Base-by-base conservation (phyloP, 257 asterid genomes). In the Lantana camara region DNA sequence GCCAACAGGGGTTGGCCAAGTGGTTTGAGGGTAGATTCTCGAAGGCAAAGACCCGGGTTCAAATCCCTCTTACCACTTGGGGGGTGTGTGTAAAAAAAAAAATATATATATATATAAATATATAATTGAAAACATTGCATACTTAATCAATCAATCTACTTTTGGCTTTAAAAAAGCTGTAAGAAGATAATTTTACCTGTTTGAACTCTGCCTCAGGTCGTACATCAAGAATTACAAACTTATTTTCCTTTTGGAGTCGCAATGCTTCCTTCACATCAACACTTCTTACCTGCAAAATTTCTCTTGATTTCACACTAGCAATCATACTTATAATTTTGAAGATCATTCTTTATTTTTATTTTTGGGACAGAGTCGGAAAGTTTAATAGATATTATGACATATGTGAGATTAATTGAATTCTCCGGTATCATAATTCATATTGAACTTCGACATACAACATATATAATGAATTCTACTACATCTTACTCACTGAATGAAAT, bases 151-250 rank as follows among this genome's bases (percentile, higher is more conserved):
- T 53, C 22, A 15, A 56, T 56, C 27, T 16, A 27, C 9, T 16
- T 34, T 10, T n/a, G n/a, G 47, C 35, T 34, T 48, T 2, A 37
- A 7, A 50, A 10, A 14, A 51, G 51, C 37, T 41, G 24, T 27
- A 16, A 3, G 24, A 40, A 22, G 50, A 32, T 29, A 7, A 14
- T 40, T 70, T 41, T 56, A 89, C 98, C 96, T 89, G 91, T 77
- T 87, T 89, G 81, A 72, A 92, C 72, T 89, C 98, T 44, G 98
- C 96, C 60, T 83, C 98, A 16, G 97, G 98, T 57, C 98, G 82
- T 47, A 92, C 97, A 45, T 89, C 97, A 58, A 92, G 97, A 68
- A 92, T 85, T 47, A 92, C 88, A 24, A 89, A 89, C 23, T 83
- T 87, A 21, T 93, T 93, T 69, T 90, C 95, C 6, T 82, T 79